These are phyloP conservation scores for Pythium dissimile DNA, from an alignment of 352 stramenopile species.

Conservation along the genomic window DNA sequence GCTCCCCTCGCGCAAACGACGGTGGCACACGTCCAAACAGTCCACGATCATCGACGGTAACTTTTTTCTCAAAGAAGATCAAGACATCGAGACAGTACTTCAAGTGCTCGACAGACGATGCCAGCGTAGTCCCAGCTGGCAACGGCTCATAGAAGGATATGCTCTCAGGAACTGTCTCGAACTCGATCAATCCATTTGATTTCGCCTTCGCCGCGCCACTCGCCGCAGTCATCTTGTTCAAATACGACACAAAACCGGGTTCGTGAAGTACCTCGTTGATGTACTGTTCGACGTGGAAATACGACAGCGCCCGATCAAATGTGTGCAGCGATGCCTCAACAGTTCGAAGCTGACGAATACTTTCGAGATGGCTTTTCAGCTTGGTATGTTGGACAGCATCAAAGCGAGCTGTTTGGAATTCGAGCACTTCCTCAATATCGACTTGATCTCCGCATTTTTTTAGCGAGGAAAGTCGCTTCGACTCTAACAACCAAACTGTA, in stretches of 20 bases:
- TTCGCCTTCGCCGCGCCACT: conserved; percentile 18
- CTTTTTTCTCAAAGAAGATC: conserved; percentile 86
- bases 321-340: conserved; percentile 76
- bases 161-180: conserved; percentile 55
- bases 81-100: conserved; percentile 84
- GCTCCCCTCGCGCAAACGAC: conserved; percentile 74
- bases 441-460: conserved; percentile 34
- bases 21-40: conserved; percentile 68
- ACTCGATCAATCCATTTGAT: conserved; percentile 22
- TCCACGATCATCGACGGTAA: conserved; percentile 61
- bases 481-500: conserved; percentile 28
- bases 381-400: conserved; percentile 59
- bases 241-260: conserved; percentile 47
- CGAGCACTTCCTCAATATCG: conserved; percentile 29
- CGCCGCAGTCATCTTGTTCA: conserved; percentile 72
- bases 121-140: conserved; percentile 40
- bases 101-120: conserved; percentile 64
- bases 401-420: conserved; percentile 61
- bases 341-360: conserved; percentile 69
- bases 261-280: conserved; percentile 77
- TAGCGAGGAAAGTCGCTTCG: conserved; percentile 22
- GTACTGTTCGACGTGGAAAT: conserved; percentile 83
- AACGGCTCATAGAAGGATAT: conserved; percentile 74
- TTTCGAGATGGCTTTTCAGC: conserved; percentile 63
- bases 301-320: conserved; percentile 73